Base-by-base conservation (phyloP, 495 filamentous ascomycete species). In the Bathelium albidoporum region DNA sequence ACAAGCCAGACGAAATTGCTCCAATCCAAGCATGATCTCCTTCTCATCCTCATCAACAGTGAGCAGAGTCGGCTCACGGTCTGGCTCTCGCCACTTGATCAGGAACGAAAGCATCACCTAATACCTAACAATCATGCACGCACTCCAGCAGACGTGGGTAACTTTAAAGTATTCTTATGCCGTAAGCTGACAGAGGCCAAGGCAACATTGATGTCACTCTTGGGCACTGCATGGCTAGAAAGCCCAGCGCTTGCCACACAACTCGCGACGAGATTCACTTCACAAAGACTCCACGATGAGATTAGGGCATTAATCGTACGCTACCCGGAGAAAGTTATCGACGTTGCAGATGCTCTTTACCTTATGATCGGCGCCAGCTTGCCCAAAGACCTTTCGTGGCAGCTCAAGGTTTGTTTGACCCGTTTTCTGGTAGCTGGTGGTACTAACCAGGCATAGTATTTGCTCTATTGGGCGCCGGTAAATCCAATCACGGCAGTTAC, bases 391-490 rank as follows among this genome's bases (percentile, higher is more conserved):
- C 83, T 97, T 61, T 83, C 82, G 52, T 86, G 84, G 64, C 94
- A 97, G 72, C 80, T 97, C 32, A 96, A 94, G 82, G 88, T 87
- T 73, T 49, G 74, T 68, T 39, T 11, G 18, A 61, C 22, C 52
- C 16, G 24, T 1, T 14, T 18, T 52, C n/a, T 22, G 29, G 1
- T 7, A 7, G 2, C 62, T 28, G 12, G 31, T 14, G 18, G 32
- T 34, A 59, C 77, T 84, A 70, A 85, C 20, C 68, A 2, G 14
- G 59, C 36, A 59, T 68, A 93, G 86, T 97, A 94, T 73, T 75
- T 99, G 20, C 79, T 97, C 7, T 99, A 88, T 74, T 99, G 95
- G 95, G 87, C 89, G 24, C 85, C 95, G 18, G 89, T 96, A 22
- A 95, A 95, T 69, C 94, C 95, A 1, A 87, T 94, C 59, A 91